Conservation (phyloP, 805 yeast species). For the Cyberlindnera euphorbiiphila region DNA sequence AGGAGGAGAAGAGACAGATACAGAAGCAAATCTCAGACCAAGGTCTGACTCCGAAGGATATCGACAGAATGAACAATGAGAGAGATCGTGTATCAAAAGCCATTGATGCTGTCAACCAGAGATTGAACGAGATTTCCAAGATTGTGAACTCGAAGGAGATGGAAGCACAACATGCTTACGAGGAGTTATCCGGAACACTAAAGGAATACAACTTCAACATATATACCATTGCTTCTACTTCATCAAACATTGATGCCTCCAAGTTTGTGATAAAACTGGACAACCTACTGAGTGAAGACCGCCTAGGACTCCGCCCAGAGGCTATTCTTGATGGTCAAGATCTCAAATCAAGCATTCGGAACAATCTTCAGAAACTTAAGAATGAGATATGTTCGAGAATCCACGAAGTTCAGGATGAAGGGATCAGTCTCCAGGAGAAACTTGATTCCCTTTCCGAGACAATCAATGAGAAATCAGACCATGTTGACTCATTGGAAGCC, state of each 20-base stretch:
- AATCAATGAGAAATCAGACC: constrained; percentile 53
- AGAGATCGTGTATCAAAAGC: constrained; percentile 53
- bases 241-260: constrained; percentile 25
- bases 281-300: constrained; percentile 38
- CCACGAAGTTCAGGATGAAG: constrained; percentile 52
- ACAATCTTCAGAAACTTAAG: constrained; percentile 41
- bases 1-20: constrained; percentile 38
- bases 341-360: constrained; percentile 33
- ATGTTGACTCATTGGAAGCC: constrained; percentile 54
- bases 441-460: constrained; percentile 53
- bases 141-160: constrained; percentile 45
- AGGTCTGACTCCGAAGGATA: constrained; percentile 58
- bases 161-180: constrained; percentile 46
- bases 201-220: constrained; percentile 54
- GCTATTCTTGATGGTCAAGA: constrained; percentile 36
- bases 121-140: constrained; percentile 44
- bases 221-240: constrained; percentile 42
- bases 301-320: constrained; percentile 43
- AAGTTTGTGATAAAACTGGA: constrained; percentile 41
- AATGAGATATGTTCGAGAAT: constrained; percentile 41
- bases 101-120: constrained; percentile 43
- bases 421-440: constrained; percentile 52
- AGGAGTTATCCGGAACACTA: constrained; percentile 47
- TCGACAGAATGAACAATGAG: constrained; percentile 60
- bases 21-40: constrained; percentile 44